phyloP scores from a whole-genome alignment of 2,329 filamentous ascomycete species.

The Paecilomyces formosus region DNA sequence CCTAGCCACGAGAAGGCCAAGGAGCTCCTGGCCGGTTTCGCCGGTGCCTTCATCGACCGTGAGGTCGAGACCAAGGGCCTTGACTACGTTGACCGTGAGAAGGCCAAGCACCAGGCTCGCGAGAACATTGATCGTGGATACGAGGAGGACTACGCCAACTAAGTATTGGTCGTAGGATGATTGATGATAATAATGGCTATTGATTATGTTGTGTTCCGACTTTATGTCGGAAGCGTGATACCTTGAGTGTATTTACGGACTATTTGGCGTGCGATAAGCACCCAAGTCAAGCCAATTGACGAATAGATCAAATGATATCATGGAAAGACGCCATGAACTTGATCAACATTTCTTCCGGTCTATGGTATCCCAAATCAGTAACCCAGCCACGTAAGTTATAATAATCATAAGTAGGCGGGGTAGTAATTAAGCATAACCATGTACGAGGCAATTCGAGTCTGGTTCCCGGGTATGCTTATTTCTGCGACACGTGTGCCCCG shows the following conservation, averaged over 20 bases:
- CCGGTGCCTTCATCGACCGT: constrained; percentile 71
- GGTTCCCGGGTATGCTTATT: no score
- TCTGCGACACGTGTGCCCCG: no score
- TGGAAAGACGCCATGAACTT: neutral
- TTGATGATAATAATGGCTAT: neutral
- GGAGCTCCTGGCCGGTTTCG: constrained; percentile 65
- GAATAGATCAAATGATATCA: neutral
- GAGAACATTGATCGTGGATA: constrained; percentile 25
- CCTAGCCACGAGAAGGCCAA: constrained; percentile 68
- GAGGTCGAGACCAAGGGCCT: constrained; percentile 61
- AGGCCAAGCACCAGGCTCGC: constrained; percentile 53
- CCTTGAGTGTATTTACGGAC: neutral
- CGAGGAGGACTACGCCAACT: neutral
- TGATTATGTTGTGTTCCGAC: no score
- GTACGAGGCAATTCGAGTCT: no score
- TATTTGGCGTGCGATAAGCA: neutral
- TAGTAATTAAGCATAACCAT: no score
- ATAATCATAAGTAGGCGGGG: no score
- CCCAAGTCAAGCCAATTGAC: neutral
- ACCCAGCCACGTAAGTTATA: no score
- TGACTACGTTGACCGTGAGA: constrained; percentile 51
- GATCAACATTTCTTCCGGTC: neutral
- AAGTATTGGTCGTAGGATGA: neutral
- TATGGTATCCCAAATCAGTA: neutral
- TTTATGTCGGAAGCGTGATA: neutral